Conservation (phyloP, 371 early-diverging fungal species). For the Apophysomyces sp. region DNA sequence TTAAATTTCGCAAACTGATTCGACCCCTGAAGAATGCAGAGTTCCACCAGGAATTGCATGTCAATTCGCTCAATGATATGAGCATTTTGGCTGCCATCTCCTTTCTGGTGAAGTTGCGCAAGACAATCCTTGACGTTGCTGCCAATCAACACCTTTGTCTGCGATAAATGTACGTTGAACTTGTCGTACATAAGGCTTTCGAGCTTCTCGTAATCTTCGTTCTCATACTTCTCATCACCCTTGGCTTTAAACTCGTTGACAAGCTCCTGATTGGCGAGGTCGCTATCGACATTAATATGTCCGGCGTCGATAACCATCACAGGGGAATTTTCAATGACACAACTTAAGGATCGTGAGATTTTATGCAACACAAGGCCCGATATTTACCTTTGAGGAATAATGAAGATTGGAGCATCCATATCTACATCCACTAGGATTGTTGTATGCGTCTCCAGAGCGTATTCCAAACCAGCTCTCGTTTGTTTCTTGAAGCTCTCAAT, state of each 20-base stretch:
- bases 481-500: conserved; percentile 74
- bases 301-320: conserved; percentile 83
- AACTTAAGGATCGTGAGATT: conserved; percentile 16
- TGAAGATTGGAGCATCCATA: conserved; percentile 84
- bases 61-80: conserved; percentile 78
- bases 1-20: conserved; percentile 66
- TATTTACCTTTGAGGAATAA: conserved; percentile 74
- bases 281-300: conserved; percentile 80
- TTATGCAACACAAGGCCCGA: neutral
- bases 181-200: conserved; percentile 80
- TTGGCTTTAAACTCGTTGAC: conserved; percentile 59
- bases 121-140: conserved; percentile 65
- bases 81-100: conserved; percentile 26
- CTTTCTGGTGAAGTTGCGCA: conserved; percentile 45
- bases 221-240: conserved; percentile 44
- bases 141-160: conserved; percentile 69
- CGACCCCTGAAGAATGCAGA: conserved; percentile 74
- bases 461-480: conserved; percentile 76
- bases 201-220: conserved; percentile 58
- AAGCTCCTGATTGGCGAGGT: conserved; percentile 62
- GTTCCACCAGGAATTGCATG: conserved; percentile 63
- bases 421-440: conserved; percentile 76
- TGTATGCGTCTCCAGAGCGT: conserved; percentile 78
- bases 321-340: conserved; percentile 47
- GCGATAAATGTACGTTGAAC: conserved; percentile 67